Conservation (phyloP, 1,139 yeast species). For the Kodamaea ohmeri region DNA sequence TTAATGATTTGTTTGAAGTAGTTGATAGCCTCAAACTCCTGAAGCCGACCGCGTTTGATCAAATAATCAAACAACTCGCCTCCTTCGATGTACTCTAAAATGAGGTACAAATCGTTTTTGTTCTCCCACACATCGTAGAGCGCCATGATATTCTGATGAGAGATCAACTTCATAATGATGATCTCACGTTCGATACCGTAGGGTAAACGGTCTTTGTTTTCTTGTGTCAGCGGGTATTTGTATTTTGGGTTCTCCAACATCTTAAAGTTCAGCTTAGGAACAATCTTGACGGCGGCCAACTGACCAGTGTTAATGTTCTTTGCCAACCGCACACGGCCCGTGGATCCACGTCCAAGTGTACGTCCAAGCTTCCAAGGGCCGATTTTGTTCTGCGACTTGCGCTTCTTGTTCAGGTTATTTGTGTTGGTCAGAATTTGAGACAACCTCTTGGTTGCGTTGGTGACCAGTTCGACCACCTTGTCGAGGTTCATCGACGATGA, state of each 20-base stretch:
- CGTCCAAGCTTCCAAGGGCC: constrained; percentile 98
- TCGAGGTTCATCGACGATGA: constrained; percentile 30
- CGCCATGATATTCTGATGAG: constrained; percentile 94
- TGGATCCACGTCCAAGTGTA: constrained; percentile 91
- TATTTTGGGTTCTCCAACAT: constrained; percentile 56
- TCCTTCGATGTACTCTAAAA: constrained; percentile 93
- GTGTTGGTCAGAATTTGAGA: constrained; percentile 63
- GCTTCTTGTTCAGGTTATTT: constrained; percentile 44
- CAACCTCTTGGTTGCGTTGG: constrained; percentile 61
- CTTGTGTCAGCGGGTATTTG: constrained; percentile 23
- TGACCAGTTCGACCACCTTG: constrained; percentile 51
- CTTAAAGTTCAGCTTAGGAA: constrained; percentile 70
- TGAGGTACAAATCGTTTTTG: constrained; percentile 84
- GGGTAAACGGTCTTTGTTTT: constrained; percentile 58
- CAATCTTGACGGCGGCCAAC: constrained; percentile 95
- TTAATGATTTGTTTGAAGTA: constrained; percentile 89
- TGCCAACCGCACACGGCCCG: constrained; percentile 92
- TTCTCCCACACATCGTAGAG: constrained; percentile 98
- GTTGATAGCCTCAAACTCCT: constrained; percentile 83
- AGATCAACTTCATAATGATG: constrained; percentile 84
- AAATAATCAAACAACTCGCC: constrained; percentile 94
- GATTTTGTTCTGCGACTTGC: constrained; percentile 66
- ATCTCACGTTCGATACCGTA: constrained; percentile 97
- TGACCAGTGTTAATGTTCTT: constrained; percentile 81
- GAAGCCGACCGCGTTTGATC: constrained; percentile 82